Conservation (phyloP, 805 yeast genomes). For the Metschnikowia hibisci region DNA sequence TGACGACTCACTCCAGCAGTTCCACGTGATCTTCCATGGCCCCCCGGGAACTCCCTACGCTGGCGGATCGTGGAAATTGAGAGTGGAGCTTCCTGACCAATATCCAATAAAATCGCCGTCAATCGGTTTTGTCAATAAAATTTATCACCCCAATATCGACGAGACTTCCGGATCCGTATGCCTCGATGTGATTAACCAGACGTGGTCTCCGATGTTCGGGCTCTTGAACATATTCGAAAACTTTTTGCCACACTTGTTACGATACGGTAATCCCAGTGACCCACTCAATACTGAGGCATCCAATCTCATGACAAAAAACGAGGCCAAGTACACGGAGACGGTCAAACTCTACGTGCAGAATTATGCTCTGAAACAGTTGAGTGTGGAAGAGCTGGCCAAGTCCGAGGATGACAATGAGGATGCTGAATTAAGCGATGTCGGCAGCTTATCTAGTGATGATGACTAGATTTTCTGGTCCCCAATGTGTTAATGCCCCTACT, state of each 20-base stretch:
- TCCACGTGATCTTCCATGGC: constrained; percentile 79
- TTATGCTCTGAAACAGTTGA: constrained; percentile 43
- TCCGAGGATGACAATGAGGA: constrained; percentile 33
- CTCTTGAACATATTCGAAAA: constrained; percentile 86
- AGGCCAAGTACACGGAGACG: constrained; percentile 57
- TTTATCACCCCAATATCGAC: constrained; percentile 94
- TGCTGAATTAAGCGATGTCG: constrained; percentile 47
- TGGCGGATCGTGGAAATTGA: constrained; percentile 85
- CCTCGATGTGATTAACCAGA: constrained; percentile 91
- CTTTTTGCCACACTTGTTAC: constrained; percentile 84
- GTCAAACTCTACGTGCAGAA: constrained; percentile 71
- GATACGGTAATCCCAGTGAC: constrained; percentile 92
- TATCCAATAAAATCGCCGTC: constrained; percentile 96
- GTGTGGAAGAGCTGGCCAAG: constrained; percentile 40
- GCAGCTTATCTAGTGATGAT: constrained; percentile 47
- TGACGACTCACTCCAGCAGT: constrained; percentile 76
- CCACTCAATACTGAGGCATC: constrained; percentile 93
- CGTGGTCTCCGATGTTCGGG: constrained; percentile 98
- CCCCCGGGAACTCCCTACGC: constrained; percentile 82
- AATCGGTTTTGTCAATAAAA: constrained; percentile 86
- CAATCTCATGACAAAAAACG: constrained; percentile 66
- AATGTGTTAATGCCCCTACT: too few species aligned
- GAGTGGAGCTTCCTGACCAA: constrained; percentile 91
- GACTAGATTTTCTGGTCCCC: constrained; percentile 17
- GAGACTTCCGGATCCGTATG: constrained; percentile 89